These are phyloP conservation scores for Fusarium decemcellulare DNA, from an alignment of 2,329 filamentous ascomycete genomes.

Conservation along the genomic window DNA sequence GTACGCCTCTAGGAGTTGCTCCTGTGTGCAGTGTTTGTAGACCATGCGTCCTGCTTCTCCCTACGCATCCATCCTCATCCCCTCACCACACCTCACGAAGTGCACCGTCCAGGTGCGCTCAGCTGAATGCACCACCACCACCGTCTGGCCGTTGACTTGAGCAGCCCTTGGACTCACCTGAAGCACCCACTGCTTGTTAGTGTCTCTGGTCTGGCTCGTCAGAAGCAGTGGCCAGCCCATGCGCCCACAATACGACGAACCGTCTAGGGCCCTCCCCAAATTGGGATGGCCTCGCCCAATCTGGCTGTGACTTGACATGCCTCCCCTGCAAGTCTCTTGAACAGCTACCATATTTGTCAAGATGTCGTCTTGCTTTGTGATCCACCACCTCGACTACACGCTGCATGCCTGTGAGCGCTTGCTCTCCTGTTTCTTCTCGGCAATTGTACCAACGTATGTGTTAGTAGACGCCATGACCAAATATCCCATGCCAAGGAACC, in stretches of 20 bases:
- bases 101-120: slow-evolving; percentile 12
- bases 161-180: slow-evolving; percentile 38
- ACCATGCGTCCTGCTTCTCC: background rate
- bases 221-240: slow-evolving; percentile 25
- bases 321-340: slow-evolving; percentile 30
- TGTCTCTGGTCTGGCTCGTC: slow-evolving; percentile 22
- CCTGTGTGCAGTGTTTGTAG: background rate
- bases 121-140: slow-evolving; percentile 9
- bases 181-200: slow-evolving; percentile 39
- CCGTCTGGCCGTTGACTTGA: background rate
- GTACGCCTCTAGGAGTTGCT: background rate
- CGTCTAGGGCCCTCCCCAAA: slow-evolving; percentile 33
- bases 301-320: slow-evolving; percentile 33
- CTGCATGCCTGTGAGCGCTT: slow-evolving; percentile 7
- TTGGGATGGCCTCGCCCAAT: slow-evolving; percentile 38
- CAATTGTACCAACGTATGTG: too few relatives aligned
- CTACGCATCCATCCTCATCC: slow-evolving; percentile 6
- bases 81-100: background rate
- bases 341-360: slow-evolving; percentile 31
- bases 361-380: background rate
- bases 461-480: background rate
- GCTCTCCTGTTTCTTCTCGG: slow-evolving; percentile 15
- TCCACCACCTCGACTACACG: background rate
- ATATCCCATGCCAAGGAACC: slow-evolving; percentile 22
- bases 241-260: slow-evolving; percentile 29